phyloP scores from a whole-genome alignment of 805 yeast species.

The Ogataea trehaloabstinens region DNA sequence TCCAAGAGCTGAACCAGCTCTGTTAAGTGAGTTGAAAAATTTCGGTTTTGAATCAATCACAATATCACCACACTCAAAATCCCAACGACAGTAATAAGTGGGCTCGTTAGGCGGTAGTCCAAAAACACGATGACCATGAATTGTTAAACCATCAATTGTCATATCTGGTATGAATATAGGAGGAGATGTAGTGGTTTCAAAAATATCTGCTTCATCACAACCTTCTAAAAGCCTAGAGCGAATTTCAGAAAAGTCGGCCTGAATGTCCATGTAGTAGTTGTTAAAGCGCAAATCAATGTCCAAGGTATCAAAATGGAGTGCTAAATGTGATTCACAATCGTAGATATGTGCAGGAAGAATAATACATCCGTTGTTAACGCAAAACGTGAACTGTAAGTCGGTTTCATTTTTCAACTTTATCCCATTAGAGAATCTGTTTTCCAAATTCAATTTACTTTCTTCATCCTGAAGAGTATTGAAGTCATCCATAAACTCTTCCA shows the following conservation, averaged over 20 bases:
- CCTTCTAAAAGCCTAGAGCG: constrained; percentile 32
- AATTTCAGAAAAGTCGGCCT: constrained; percentile 66
- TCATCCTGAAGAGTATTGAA: constrained; percentile 6
- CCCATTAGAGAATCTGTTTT: constrained; percentile 14
- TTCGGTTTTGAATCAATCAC: constrained; percentile 47
- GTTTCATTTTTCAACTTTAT: constrained; percentile 63
- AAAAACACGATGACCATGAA: constrained; percentile 90
- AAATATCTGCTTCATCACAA: constrained; percentile 24
- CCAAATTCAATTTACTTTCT: background rate
- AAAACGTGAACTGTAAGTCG: constrained; percentile 72
- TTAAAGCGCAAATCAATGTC: constrained; percentile 84
- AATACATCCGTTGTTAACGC: constrained; percentile 66
- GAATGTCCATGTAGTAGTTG: constrained; percentile 90
- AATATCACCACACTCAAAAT: constrained; percentile 64
- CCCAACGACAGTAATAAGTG: constrained; percentile 91
- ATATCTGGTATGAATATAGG: constrained; percentile 40
- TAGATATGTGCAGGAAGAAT: constrained; percentile 74
- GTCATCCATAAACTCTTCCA: constrained; percentile 67
- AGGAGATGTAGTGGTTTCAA: constrained; percentile 23
- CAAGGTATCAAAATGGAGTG: constrained; percentile 60
- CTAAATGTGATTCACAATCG: constrained; percentile 54
- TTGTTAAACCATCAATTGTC: constrained; percentile 53
- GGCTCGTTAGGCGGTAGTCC: constrained; percentile 89
- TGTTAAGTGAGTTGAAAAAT: constrained; percentile 42
- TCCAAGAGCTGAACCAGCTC: constrained; percentile 46